Evolutionary conservation across 1,284 basidiomycete species (phyloP).

Genomic region (Tylopilus sp.): DNA sequence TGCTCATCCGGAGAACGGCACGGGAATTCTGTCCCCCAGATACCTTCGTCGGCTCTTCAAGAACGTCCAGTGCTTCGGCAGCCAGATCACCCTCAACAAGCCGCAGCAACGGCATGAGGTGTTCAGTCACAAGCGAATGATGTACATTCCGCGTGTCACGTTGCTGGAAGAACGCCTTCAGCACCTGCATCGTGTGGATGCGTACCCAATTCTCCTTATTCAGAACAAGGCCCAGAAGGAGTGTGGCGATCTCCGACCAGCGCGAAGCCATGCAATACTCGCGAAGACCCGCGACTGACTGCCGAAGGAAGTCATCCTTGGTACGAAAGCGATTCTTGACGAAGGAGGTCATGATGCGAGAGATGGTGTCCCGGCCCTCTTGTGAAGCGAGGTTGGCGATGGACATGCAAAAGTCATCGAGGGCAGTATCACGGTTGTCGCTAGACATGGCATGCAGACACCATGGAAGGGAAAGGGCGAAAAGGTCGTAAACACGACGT

Average conservation of each 20-base stretch:
- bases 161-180: slow-evolving; percentile 87
- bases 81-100: slow-evolving; percentile 85
- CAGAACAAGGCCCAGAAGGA: slow-evolving; percentile 84
- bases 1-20: slow-evolving; percentile 86
- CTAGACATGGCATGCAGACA: slow-evolving; percentile 79
- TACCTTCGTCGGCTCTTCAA: slow-evolving; percentile 85
- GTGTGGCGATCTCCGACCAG: slow-evolving; percentile 77
- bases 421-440: slow-evolving; percentile 57
- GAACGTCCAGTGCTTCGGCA: slow-evolving; percentile 82
- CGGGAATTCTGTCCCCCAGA: slow-evolving; percentile 75
- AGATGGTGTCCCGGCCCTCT: slow-evolving; percentile 74
- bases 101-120: slow-evolving; percentile 87
- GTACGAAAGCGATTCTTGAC: slow-evolving; percentile 87
- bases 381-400: slow-evolving; percentile 72
- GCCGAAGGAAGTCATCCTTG: slow-evolving; percentile 90
- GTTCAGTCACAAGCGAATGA: slow-evolving; percentile 76
- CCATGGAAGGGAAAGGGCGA: slow-evolving; percentile 85
- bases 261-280: slow-evolving; percentile 74
- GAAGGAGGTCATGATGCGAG: slow-evolving; percentile 87
- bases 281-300: slow-evolving; percentile 81
- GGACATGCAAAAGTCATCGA: slow-evolving; percentile 75
- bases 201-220: slow-evolving; percentile 84
- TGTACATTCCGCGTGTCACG: slow-evolving; percentile 76
- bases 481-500: slow-evolving; percentile 79
- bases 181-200: slow-evolving; percentile 80